Evolutionary conservation across 2,329 filamentous ascomycete species (phyloP).

Genomic region (Ilyonectria mors-panacis): DNA sequence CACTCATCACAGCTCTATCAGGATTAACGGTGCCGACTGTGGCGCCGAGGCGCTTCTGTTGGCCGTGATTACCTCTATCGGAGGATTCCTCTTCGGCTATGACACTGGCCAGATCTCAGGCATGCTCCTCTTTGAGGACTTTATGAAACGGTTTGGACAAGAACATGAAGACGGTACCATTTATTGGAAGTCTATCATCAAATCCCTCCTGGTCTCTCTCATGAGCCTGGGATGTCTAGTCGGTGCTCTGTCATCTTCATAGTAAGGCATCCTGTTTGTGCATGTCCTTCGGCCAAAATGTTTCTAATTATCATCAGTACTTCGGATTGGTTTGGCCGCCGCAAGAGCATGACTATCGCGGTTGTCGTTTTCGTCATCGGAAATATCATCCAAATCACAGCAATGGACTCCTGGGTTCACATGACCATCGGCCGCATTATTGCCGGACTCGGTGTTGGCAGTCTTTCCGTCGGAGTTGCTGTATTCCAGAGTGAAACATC

Average conservation of each 20-base stretch:
- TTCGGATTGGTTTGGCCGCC: conserved; percentile 69
- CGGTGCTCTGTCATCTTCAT: conserved; percentile 66
- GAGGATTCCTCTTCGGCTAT: conserved; percentile 74
- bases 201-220: conserved; percentile 68
- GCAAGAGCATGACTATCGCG: conserved; percentile 65
- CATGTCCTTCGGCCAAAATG: not conserved
- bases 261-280: conserved; percentile 41
- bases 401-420: conserved; percentile 72
- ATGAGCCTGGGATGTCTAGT: conserved; percentile 69
- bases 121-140: conserved; percentile 65
- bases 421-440: conserved; percentile 76
- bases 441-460: conserved; percentile 78
- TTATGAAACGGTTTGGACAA: conserved; percentile 64
- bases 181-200: conserved; percentile 57
- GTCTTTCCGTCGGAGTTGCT: conserved; percentile 75
- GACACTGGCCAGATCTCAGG: conserved; percentile 72
- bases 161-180: conserved; percentile 58
- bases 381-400: conserved; percentile 75
- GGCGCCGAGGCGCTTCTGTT: conserved; percentile 58
- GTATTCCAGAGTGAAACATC: conserved; percentile 78
- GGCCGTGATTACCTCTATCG: conserved; percentile 67
- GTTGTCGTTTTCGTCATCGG: conserved; percentile 73
- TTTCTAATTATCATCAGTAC: conserved; percentile 50
- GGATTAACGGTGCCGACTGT: conserved; percentile 57
- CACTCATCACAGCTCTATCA: conserved; percentile 50